A percentile compares a stretch with the other conserved stretches of the same genome.
Conservation (phyloP, 192 early-diverging fungal species). For the Entophlyctis luteolus region DNA sequence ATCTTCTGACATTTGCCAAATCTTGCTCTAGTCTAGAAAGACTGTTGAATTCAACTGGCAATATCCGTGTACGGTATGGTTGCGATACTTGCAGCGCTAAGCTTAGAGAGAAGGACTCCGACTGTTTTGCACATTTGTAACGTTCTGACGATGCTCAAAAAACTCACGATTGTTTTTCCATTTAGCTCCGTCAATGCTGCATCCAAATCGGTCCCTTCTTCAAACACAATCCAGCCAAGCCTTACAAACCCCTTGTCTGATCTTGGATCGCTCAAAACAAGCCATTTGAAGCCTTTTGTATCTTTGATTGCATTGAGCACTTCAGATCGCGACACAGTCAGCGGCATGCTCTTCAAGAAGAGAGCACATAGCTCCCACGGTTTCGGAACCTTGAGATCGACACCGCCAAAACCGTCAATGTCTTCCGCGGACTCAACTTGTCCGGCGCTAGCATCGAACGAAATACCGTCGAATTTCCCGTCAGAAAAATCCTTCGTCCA, state of each 20-base stretch:
- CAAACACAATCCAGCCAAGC: conserved; percentile 89
- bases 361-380: conserved; percentile 45
- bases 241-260: conserved; percentile 80
- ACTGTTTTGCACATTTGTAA: conserved; percentile 27
- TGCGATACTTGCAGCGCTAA: conserved; percentile 50
- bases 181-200: conserved; percentile 61
- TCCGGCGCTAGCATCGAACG: conserved; percentile 47
- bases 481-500: conserved; percentile 65
- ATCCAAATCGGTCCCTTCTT: conserved; percentile 76
- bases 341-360: conserved; percentile 80
- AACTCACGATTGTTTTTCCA: conserved; percentile 43
- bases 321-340: conserved; percentile 49
- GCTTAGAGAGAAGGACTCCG: conserved; percentile 54
- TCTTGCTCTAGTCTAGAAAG: conserved; percentile 72
- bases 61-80: conserved; percentile 47
- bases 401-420: conserved; percentile 12
- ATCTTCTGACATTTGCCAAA: conserved; percentile 55
- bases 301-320: conserved; percentile 54
- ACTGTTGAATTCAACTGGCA: conserved; percentile 68
- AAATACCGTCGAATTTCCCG: conserved; percentile 65
- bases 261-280: conserved; percentile 82
- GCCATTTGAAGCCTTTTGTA: conserved; percentile 75
- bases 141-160: conserved; percentile 23
- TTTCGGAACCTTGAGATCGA: conserved; percentile 14
- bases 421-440: not conserved